phyloP scores from a whole-genome alignment of 208 protist species.

The Crithidia acanthocephali region DNA sequence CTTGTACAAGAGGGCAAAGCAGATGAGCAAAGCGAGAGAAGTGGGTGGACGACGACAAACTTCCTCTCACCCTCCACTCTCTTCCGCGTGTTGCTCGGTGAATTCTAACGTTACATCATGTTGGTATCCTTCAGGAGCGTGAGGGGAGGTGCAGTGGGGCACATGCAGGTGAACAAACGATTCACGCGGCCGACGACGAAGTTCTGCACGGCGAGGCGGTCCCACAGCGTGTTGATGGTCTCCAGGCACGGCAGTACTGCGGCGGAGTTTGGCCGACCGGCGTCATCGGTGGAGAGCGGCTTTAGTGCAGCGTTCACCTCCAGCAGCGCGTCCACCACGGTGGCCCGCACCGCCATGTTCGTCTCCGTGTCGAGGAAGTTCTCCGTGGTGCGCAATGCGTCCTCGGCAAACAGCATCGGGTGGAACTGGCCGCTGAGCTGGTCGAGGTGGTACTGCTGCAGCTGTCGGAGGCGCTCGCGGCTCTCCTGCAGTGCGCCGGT shows the following conservation, averaged over 20 bases:
- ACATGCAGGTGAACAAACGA: constrained; percentile 56
- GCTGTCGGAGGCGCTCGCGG: constrained; percentile 42
- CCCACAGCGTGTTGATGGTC: constrained; percentile 34
- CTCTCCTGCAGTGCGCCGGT: constrained; percentile 45
- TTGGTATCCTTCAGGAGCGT: constrained; percentile 35
- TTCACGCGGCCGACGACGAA: constrained; percentile 66
- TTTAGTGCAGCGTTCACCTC: constrained; percentile 47
- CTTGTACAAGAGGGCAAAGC: too few species aligned
- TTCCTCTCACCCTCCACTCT: too few species aligned
- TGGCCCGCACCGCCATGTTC: constrained; percentile 57
- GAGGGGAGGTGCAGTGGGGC: constrained; percentile 55
- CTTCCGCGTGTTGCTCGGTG: background rate
- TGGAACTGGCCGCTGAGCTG: constrained; percentile 66
- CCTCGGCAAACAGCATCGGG: constrained; percentile 32
- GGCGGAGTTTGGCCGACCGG: background rate
- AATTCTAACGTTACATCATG: constrained; percentile 30
- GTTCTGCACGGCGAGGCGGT: constrained; percentile 63
- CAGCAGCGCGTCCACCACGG: constrained; percentile 57
- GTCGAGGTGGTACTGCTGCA: constrained; percentile 58
- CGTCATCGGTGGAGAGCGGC: constrained; percentile 6
- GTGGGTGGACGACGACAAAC: too few species aligned
- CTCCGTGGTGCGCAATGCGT: constrained; percentile 43
- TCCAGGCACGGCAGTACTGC: constrained; percentile 36
- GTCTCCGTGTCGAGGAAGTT: constrained; percentile 69
- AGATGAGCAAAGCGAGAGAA: too few species aligned